These are phyloP conservation scores for Lipomyces japonicus DNA, from an alignment of 805 yeast genomes.

Conservation along the genomic window DNA sequence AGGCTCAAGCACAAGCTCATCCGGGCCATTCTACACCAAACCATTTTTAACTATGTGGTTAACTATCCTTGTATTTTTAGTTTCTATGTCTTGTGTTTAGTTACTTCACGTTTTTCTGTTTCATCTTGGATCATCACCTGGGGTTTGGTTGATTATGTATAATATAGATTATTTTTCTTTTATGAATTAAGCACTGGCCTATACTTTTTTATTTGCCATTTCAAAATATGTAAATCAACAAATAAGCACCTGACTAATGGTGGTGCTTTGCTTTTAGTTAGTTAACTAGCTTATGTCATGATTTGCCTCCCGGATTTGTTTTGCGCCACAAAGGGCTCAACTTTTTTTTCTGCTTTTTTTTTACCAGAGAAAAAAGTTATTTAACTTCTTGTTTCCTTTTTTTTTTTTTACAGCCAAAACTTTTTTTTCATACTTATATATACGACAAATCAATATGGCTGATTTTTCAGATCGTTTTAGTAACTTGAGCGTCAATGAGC, in stretches of 20 bases:
- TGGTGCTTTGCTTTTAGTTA: too few species aligned
- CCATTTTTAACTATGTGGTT: constrained; percentile 2
- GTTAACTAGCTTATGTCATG: neutral
- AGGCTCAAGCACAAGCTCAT: constrained; percentile 40
- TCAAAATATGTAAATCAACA: too few species aligned
- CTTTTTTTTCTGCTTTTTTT: constrained; percentile 2
- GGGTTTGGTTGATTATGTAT: too few species aligned
- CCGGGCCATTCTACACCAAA: constrained; percentile 31
- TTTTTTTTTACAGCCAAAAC: constrained; percentile 2
- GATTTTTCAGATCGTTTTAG: constrained; percentile 26
- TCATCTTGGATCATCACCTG: too few species aligned
- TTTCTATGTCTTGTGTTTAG: neutral
- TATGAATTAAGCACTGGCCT: too few species aligned
- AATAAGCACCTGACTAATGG: too few species aligned
- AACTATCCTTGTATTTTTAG: neutral
- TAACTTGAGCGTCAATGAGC: constrained; percentile 19
- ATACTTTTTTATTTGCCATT: too few species aligned
- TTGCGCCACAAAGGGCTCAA: neutral
- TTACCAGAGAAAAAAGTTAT: neutral
- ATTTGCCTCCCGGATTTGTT: neutral
- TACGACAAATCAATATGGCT: constrained; percentile 19
- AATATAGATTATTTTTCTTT: too few species aligned
- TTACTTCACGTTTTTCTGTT: neutral
- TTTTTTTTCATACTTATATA: neutral
- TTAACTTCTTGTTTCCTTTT: neutral